A percentile compares a stretch with the other conserved stretches of the same genome.
Conservation (phyloP, 2,329 filamentous ascomycete genomes). For the Pseudogymnoascus sp. region DNA sequence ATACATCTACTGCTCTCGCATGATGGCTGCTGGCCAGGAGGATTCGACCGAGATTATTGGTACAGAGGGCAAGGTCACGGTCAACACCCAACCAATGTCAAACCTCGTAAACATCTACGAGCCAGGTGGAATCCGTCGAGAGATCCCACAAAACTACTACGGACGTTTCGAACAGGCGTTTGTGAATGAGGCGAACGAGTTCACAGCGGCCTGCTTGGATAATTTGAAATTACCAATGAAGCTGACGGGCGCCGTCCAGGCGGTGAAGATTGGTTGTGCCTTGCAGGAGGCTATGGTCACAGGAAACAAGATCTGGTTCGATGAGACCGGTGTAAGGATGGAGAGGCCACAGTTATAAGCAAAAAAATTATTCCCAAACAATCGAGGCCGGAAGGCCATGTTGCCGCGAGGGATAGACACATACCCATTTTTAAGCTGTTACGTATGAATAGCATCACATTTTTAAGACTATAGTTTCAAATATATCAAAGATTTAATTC, state of each 20-base stretch:
- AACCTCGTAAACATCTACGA: constrained; percentile 50
- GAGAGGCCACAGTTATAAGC: not conserved
- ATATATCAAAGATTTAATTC: not conserved
- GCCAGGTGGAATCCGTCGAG: constrained; percentile 44
- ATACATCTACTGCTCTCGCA: constrained; percentile 54
- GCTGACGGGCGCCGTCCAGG: constrained; percentile 47
- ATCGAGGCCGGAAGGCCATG: not conserved
- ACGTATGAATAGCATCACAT: not conserved
- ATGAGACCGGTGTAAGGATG: constrained; percentile 38
- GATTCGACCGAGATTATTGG: constrained; percentile 60
- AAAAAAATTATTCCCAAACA: not conserved
- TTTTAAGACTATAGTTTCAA: not conserved
- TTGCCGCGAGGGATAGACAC: not conserved
- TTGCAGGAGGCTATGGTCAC: constrained; percentile 48
- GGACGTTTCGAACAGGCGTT: constrained; percentile 55
- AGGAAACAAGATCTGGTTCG: constrained; percentile 49
- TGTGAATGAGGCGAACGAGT: constrained; percentile 53
- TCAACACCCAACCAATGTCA: constrained; percentile 49
- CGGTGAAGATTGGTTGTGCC: constrained; percentile 51
- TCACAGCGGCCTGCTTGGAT: constrained; percentile 50
- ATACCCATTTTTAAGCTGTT: not conserved
- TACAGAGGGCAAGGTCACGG: constrained; percentile 52
- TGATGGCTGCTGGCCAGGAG: constrained; percentile 60
- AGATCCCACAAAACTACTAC: constrained; percentile 54
- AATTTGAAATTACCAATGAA: constrained; percentile 47